Base-by-base conservation (phyloP, 2,329 filamentous ascomycete species). In the Ceratocystis cacaofunesta region DNA sequence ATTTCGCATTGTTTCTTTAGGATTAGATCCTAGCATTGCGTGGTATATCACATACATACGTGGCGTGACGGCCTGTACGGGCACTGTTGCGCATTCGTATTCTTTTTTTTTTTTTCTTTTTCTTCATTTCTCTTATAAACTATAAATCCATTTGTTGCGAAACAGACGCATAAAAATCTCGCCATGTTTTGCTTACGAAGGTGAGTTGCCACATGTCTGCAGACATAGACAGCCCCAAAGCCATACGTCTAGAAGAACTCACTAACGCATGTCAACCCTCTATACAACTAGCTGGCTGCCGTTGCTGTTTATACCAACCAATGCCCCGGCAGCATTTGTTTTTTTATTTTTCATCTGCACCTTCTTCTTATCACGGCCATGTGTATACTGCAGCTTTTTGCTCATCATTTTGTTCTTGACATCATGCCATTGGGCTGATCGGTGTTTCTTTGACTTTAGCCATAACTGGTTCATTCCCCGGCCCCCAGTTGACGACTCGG, bases 301-400 rank as follows among this genome's bases (percentile, higher is more conserved):
- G 36, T 85, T 94, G 70, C 88, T 94, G 74, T 92, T 94, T 76
- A 91, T 94, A 71, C 89, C 89, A 63, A 90, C 89, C 67, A 91
- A 92, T 74, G 88, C 89, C 70, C 91, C 88, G 66, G 89, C 89
- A 30, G 82, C 89, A 72, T 92, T 92, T 78, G 89, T 94, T 74
- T 84, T 92, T 77, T 83, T 90, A 76, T 90, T 94, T 80, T 87
- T 99, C 78, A 82, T 90, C 69, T 90, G 92, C 75, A 96, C 92
- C 69, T 97, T 96, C 80, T 89, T 95, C 77, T 86, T 99, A 71
- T 95, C 96, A 78, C 87, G 92, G 65, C 94, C 94, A 64, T 99
- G 94, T 79, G 87, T 96, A 71, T 99, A 99, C 82, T 99, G 94
- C 83, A 96, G 91, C 68, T 86, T 96, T 68, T 87, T 99, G 64